phyloP scores from a whole-genome alignment of 1,284 basidiomycete genomes.

The Erythrobasidium hasegawianum region DNA sequence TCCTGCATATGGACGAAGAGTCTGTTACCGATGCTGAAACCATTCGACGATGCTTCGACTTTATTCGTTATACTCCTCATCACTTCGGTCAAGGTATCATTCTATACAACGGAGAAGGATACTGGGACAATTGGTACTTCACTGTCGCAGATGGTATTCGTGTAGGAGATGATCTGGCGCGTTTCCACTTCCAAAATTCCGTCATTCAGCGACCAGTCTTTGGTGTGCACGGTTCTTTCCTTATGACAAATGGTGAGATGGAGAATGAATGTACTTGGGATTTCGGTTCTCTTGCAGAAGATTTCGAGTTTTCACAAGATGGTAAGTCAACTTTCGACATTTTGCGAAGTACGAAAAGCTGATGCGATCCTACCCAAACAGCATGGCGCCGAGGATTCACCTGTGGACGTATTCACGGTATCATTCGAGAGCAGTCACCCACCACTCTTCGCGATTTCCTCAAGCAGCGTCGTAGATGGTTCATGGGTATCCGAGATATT shows the following conservation, averaged over 20 bases:
- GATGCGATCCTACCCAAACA: no score
- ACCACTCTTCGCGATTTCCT: slow-evolving; percentile 50
- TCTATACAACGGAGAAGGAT: slow-evolving; percentile 52
- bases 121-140: slow-evolving; percentile 53
- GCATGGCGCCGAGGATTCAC: slow-evolving; percentile 52
- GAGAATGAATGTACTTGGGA: slow-evolving; percentile 52
- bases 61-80: slow-evolving; percentile 50
- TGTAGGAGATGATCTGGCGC: slow-evolving; percentile 52
- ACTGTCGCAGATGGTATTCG: slow-evolving; percentile 52
- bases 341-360: no score
- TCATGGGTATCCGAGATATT: slow-evolving; percentile 49
- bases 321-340: slow-evolving; percentile 32
- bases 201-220: slow-evolving; percentile 51
- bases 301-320: slow-evolving; percentile 52
- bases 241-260: slow-evolving; percentile 52
- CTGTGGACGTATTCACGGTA: slow-evolving; percentile 51
- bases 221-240: slow-evolving; percentile 52
- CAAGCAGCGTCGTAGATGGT: slow-evolving; percentile 52
- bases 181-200: slow-evolving; percentile 52
- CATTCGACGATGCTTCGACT: slow-evolving; percentile 50
- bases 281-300: slow-evolving; percentile 49
- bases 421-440: slow-evolving; percentile 51
- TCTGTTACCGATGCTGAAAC: slow-evolving; percentile 51
- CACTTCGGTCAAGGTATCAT: slow-evolving; percentile 53
- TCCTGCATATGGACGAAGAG: slow-evolving; percentile 52